Evolutionary conservation across 2,329 filamentous ascomycete genomes (phyloP), one percentile per base, ranked within the genome.

Genomic region (Verticillium longisporum): DNA sequence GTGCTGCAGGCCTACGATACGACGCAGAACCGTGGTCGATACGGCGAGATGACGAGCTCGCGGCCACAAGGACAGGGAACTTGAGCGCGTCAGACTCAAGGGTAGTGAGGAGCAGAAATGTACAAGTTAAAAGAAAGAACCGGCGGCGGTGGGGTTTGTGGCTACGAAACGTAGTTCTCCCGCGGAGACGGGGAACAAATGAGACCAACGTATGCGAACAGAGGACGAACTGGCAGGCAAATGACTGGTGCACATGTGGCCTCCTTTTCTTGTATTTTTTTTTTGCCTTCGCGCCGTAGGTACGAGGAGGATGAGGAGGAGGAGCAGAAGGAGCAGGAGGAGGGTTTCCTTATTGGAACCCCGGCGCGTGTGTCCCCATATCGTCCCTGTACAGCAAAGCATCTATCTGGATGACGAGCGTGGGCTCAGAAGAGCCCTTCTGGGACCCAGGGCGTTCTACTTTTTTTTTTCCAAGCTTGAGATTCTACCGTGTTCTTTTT

Each of bases 1-100:
- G 91, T 99, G 65, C 82, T 99, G 72, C 94, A 97, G 78, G 95
- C 95, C 64, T 99, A 99, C 77, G 95, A 99, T 78, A 99, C 95
- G 59, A 99, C 95, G 65, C 88, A 90, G 74, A 87, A 92, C 73
- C 85, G 95, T 80, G 95, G 95, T 57, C 82, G 91, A 65, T 98
- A 96, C 77, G 95, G 95, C 72, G 95, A 99, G 80, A 97, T 99
- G 94, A 86, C 87, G 61, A 78, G 75, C 61, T 80, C 78, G 59
- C 71, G 76, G 62, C 70, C 73, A 55, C 60, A 62, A 60, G 38
- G 38, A 32, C 41, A 21, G 7, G 41, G 41, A 4, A 50, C 21
- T 18, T 50, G 15, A 50, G 21, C 33, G 33, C 33, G 33, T 5
- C 10, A 36, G 5, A 36, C 33, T 10, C 10, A 5, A 36, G 5